Base-by-base conservation (phyloP, 2,329 filamentous ascomycete genomes). In the Trichoderma lentiforme region DNA sequence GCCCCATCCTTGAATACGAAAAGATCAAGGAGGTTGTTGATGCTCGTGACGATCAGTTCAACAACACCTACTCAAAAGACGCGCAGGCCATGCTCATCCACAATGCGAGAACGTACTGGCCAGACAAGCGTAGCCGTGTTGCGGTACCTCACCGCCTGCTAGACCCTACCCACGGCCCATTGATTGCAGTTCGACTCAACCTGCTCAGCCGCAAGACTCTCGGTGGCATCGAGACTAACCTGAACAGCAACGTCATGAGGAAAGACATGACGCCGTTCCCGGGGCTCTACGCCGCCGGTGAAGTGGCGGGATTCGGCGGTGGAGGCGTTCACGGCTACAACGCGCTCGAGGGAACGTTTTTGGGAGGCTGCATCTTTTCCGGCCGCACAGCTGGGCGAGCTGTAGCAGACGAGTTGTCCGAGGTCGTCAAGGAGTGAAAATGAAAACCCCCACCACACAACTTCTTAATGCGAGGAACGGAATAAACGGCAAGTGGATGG, bases 341-440 rank as follows among this genome's bases (percentile, higher is more conserved):
- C 74, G 86, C 88, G 1, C 84, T 90, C 43, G 88, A 90, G 78
- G 88, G 89, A 0, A 90, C 88, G 0, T 90, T 90, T 76, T 75
- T 90, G 4, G 88, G 88, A 15, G 88, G 88, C 0, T 90, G 88
- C 72, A 89, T 90, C 74, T 90, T 90, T 75, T 90, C 88, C 0
- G 88, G 89, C 0, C 80, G 88, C 6, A 85, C 85, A 0, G 88
- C 88, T 0, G 88, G 88, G 0, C 80, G 84, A 11, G 87, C 84
- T 0, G 86, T 90, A 74, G 86, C 84, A 0, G 83, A 85, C 4
- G 86, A 89, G 74, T 47, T 82, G 9, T 61, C 64, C 3, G 67
- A 72, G 9, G 24, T 71, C 6, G 57, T 30, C 34, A 66, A 68
- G 64, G 30, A 63, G 39, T 71, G 39, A 68, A 39, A 47, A 28